Evolutionary conservation across 225 moss, liverwort and hornwort genomes (phyloP).

Genomic region (Pseudisothecium myosuroides): DNA sequence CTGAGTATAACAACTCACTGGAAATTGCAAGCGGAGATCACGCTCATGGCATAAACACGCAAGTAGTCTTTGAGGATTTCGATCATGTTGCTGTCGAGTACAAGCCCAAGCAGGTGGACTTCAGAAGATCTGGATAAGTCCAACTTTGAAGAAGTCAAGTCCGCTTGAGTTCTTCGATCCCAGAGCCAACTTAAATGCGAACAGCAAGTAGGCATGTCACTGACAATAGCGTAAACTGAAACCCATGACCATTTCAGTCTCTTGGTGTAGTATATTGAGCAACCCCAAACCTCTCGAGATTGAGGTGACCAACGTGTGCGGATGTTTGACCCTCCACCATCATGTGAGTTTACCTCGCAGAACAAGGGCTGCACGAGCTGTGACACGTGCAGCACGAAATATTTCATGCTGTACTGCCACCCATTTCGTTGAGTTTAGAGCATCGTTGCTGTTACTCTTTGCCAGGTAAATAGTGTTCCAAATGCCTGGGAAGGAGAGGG

Average conservation of each 20-base stretch:
- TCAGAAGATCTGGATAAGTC: not conserved
- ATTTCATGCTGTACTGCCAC: conserved; percentile 48
- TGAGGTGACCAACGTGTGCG: not conserved
- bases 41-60: not conserved
- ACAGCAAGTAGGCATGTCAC: not conserved
- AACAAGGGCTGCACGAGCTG: conserved; percentile 32
- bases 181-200: not conserved
- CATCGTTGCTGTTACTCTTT: not conserved
- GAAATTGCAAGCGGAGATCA: not conserved
- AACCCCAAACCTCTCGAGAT: not conserved
- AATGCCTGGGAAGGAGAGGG: conserved; percentile 44
- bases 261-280: not conserved
- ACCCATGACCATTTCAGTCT: not conserved
- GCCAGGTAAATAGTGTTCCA: conserved; percentile 20
- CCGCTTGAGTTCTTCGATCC: not conserved
- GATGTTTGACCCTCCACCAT: not conserved
- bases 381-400: conserved; percentile 25
- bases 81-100: not conserved
- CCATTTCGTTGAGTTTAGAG: conserved; percentile 8
- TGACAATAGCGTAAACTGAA: not conserved
- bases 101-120: not conserved
- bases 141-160: not conserved
- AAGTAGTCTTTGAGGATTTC: not conserved
- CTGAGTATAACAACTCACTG: not conserved
- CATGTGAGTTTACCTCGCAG: conserved; percentile 36